Evolutionary conservation across 1,139 yeast genomes (phyloP).

Genomic region (Nematodospora anomalae): DNA sequence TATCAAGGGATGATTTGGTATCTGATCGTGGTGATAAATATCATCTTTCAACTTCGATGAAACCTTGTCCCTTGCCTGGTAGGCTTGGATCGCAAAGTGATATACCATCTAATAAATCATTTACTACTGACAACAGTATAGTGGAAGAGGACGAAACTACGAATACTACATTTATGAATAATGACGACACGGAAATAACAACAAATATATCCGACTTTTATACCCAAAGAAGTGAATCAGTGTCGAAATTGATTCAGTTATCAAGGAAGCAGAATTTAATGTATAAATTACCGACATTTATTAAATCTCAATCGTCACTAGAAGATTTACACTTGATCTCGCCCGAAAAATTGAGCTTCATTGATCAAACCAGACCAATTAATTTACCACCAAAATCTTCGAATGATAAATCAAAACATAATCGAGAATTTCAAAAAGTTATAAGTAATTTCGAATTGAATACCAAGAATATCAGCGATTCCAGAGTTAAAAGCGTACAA

Average conservation of each 20-base stretch:
- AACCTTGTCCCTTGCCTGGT: slow-evolving; percentile 43
- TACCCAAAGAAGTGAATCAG: slow-evolving; percentile 36
- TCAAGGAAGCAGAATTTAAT: slow-evolving; percentile 36
- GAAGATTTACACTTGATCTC: slow-evolving; percentile 44
- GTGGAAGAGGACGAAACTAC: slow-evolving; percentile 17
- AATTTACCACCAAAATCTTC: slow-evolving; percentile 45
- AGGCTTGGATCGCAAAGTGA: slow-evolving; percentile 19
- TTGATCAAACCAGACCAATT: slow-evolving; percentile 49
- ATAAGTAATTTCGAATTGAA: slow-evolving; percentile 32
- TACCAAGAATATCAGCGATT: slow-evolving; percentile 23
- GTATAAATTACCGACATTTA: slow-evolving; percentile 40
- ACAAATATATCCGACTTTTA: slow-evolving; percentile 41
- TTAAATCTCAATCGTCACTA: slow-evolving; percentile 42
- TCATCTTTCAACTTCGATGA: slow-evolving; percentile 17
- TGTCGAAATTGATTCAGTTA: slow-evolving; percentile 31
- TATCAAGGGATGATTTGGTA: slow-evolving; percentile 31
- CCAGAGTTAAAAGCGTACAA: slow-evolving; percentile 23
- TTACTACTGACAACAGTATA: slow-evolving; percentile 20
- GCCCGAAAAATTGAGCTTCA: slow-evolving; percentile 38
- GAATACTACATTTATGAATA: slow-evolving; percentile 11
- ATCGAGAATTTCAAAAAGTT: slow-evolving; percentile 38
- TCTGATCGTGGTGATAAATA: slow-evolving; percentile 26
- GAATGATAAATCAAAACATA: slow-evolving; percentile 39
- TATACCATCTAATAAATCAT: slow-evolving; percentile 10
- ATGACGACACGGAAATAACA: slow-evolving; percentile 37